Percentiles rank a stretch among this genome's conserved stretches.
These are phyloP conservation scores for Peronospora farinosa DNA, from an alignment of 352 stramenopile genomes.

Conservation along the genomic window DNA sequence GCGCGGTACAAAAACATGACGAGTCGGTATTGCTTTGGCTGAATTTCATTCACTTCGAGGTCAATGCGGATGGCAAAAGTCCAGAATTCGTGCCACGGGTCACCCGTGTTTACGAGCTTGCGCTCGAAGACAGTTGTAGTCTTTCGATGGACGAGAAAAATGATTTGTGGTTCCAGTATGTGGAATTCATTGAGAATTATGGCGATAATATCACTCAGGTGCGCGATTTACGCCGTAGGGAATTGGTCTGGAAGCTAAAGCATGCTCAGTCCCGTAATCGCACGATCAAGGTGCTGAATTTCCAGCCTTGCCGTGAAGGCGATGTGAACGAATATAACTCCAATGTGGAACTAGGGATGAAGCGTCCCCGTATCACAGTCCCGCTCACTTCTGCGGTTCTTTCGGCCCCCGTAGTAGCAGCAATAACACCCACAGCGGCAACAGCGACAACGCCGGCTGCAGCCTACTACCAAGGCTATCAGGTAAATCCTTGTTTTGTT, in stretches of 20 bases:
- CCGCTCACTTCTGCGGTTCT: slow-evolving; percentile 17
- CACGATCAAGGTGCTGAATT: slow-evolving; percentile 45
- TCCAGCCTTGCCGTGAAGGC: slow-evolving; percentile 27
- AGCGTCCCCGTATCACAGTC: slow-evolving; percentile 47
- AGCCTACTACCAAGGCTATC: slow-evolving; percentile 74
- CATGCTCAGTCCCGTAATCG: slow-evolving; percentile 50
- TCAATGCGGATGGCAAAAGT: slow-evolving; percentile 19
- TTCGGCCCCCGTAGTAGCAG: slow-evolving; percentile 9
- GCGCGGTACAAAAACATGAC: slow-evolving; percentile 35
- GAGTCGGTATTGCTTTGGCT: slow-evolving; percentile 56
- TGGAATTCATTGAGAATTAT: slow-evolving; percentile 66
- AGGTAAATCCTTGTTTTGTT: slow-evolving; percentile 46
- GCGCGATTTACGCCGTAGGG: slow-evolving; percentile 43
- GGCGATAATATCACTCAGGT: slow-evolving; percentile 34
- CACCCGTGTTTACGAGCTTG: slow-evolving; percentile 38
- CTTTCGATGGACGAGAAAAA: slow-evolving; percentile 69
- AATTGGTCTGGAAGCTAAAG: slow-evolving; percentile 65
- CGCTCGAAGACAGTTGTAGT: slow-evolving; percentile 43
- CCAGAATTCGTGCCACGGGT: slow-evolving; percentile 38
- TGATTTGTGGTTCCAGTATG: slow-evolving; percentile 76
- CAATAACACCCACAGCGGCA: slow-evolving; percentile 14
- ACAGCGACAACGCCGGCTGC: slow-evolving; percentile 25
- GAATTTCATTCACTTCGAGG: slow-evolving; percentile 67
- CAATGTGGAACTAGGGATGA: slow-evolving; percentile 36
- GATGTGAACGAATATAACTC: slow-evolving; percentile 29